Base-by-base conservation (phyloP, 768 basidiomycete genomes). In the Multifurca ochricompacta region DNA sequence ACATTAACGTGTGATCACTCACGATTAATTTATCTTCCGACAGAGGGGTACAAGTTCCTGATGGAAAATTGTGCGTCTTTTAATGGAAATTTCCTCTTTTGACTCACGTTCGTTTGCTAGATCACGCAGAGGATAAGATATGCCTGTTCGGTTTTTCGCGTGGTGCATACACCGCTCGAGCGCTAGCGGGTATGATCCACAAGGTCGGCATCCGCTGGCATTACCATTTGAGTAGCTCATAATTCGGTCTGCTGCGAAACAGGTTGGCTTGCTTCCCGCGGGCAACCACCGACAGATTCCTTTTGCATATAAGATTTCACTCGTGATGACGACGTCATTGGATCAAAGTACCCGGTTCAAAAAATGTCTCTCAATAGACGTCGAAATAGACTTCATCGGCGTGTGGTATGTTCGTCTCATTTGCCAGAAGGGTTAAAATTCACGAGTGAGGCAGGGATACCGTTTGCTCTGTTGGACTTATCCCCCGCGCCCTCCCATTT, bases 81-180 rank as follows among this genome's bases (percentile, higher is more conserved):
- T 10, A 53, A n/a, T 4, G 2, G 19, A 11, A n/a, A 3, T 18
- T 4, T 1, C 14, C 16, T 27, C 51, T 8, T 34, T 49, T n/a
- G 32, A 19, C 32, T 53, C 36, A 40, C 16, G 27, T 52, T 48
- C n/a, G 48, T n/a, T 19, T 31, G 9, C 19, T 46, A 85, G 83
- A 85, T 53, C 70, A 78, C 32, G 74, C 75, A n/a, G 83, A 82
- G 0, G 87, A 91, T 66, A 83, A 80, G 58, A 85, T 91, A 3
- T 88, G 77, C 64, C 71, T 91, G 3, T 90, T 91, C 62, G 89
- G 87, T 0, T 89, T 89, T 66, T 88, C 87, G 3, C 73, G 88
- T 51, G 87, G 87, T 16, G 85, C 85, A 39, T 88, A 79, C 59
- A 83, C 84, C 19, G 72, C 77, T 55, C 77, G 87, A 44, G 84